A percentile compares a stretch with the other conserved stretches of the same genome.
phyloP scores from a whole-genome alignment of 2,329 filamentous ascomycete species.

The Zasmidium angulare region DNA sequence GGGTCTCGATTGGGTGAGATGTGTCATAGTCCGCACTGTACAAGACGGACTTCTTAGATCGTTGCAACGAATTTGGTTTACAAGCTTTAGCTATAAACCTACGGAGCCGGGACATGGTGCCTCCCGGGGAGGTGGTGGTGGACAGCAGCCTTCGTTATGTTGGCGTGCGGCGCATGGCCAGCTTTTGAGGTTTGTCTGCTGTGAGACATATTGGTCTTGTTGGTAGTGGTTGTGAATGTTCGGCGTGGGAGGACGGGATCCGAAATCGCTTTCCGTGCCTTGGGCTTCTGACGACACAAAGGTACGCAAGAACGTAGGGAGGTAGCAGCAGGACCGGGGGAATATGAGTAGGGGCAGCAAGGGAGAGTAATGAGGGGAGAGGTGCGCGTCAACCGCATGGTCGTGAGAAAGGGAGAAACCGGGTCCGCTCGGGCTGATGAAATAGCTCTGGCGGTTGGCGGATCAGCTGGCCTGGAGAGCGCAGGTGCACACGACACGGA shows the following conservation, averaged over 20 bases:
- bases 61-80: constrained; percentile 3
- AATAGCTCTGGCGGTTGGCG: not conserved
- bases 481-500: not conserved
- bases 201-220: constrained; percentile 7
- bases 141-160: constrained; percentile 34
- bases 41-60: constrained; percentile 11
- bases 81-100: constrained; percentile 11
- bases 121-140: constrained; percentile 34
- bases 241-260: not conserved
- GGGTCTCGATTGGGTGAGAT: constrained; percentile 49
- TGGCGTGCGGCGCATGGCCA: constrained; percentile 29
- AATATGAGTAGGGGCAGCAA: not conserved
- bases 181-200: constrained; percentile 17
- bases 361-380: constrained; percentile 3
- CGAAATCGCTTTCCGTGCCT: not conserved
- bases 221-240: constrained; percentile 3
- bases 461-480: not conserved
- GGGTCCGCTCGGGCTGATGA: not conserved
- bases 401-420: not conserved
- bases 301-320: not conserved
- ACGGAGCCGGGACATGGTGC: constrained; percentile 28
- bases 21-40: constrained; percentile 47
- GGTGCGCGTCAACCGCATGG: constrained; percentile 3
- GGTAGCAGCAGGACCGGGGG: not conserved
- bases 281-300: not conserved